Base-by-base conservation (phyloP, 2,329 filamentous ascomycete genomes). In the Xylariaceae sp. region DNA sequence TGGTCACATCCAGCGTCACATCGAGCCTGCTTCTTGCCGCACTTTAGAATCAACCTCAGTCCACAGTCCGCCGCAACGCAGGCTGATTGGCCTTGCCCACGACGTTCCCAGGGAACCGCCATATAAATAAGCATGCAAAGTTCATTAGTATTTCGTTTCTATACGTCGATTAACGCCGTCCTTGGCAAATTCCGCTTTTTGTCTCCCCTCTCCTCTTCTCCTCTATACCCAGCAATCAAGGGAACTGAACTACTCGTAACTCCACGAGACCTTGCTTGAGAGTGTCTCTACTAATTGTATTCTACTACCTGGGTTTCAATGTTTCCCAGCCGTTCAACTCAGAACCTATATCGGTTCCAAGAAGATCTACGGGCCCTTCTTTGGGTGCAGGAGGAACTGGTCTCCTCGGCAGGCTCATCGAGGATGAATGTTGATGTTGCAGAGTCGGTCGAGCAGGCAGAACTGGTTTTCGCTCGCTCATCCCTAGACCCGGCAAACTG, bases 301-400 rank as follows among this genome's bases (percentile, higher is more conserved):
- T 47, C 13, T 68, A 64, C 13, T 72, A 73, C 51, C 68, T 73
- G 45, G 82, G 82, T 68, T 81, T 81, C 67, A 85, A 66, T 3
- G 81, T 80, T 66, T 84, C 80, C 81, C 82, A 85, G 18, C 79
- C 76, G 10, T 78, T 77, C 71, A 83, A 74, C 44, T 78, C 79
- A 2, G 61, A 72, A n/a, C 67, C 71, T 17, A 73, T 75, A 50
- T 82, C 80, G 49, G 76, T 77, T 1, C 71, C 72, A 37, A 82
- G 68, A 51, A 82, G 74, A 62, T 82, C 82, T 15, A 82, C 11
- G 35, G 58, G 49, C 77, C 64, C 61, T 75, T 69, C 59, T 52
- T 63, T 55, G 2, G 56, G 17, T 3, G 65, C 56, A 18, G 67
- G 55, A 37, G 66, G 75, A 52, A 75, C 70, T 4, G 73, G 69